Conservation (phyloP, 2,329 filamentous ascomycete species). For the Xylariaceae sp. region DNA sequence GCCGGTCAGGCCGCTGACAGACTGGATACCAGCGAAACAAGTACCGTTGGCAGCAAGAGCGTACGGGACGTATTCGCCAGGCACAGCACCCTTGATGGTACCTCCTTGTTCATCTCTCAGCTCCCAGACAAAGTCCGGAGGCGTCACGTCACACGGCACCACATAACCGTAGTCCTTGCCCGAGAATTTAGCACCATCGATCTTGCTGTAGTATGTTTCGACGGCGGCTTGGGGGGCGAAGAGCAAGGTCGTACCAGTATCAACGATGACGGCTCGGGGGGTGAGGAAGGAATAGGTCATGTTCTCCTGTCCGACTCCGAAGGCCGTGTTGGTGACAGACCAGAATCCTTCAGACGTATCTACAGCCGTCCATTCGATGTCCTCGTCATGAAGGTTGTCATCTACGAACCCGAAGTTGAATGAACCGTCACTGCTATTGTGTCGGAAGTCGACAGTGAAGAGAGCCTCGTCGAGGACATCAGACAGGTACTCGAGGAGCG, state of each 20-base stretch:
- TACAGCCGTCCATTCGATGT: constrained; percentile 45
- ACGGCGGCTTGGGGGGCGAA: constrained; percentile 56
- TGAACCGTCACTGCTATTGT: constrained; percentile 41
- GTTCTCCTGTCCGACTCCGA: constrained; percentile 31
- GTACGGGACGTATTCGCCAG: constrained; percentile 54
- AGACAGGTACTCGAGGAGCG: constrained; percentile 43
- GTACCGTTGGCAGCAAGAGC: constrained; percentile 45
- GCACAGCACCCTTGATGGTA: constrained; percentile 48
- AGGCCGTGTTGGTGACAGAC: constrained; percentile 34
- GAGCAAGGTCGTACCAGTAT: constrained; percentile 67
- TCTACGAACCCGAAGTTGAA: constrained; percentile 52
- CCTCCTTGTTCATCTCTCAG: constrained; percentile 42
- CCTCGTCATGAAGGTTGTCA: constrained; percentile 33
- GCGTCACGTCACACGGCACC: constrained; percentile 51
- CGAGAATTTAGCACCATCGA: constrained; percentile 49
- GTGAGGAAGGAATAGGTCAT: constrained; percentile 35
- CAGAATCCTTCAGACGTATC: constrained; percentile 49
- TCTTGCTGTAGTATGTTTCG: constrained; percentile 54
- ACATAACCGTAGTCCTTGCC: constrained; percentile 46
- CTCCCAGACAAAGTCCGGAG: constrained; percentile 57
- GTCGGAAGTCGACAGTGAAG: constrained; percentile 48
- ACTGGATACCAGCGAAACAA: constrained; percentile 78
- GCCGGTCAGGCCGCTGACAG: constrained; percentile 40
- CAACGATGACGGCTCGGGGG: constrained; percentile 53
- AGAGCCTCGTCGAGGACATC: constrained; percentile 38